A percentile compares a stretch with the other conserved stretches of the same genome.
Evolutionary conservation across 1,284 basidiomycete species (phyloP).

Genomic region (Lignosus rhinocerotis): DNA sequence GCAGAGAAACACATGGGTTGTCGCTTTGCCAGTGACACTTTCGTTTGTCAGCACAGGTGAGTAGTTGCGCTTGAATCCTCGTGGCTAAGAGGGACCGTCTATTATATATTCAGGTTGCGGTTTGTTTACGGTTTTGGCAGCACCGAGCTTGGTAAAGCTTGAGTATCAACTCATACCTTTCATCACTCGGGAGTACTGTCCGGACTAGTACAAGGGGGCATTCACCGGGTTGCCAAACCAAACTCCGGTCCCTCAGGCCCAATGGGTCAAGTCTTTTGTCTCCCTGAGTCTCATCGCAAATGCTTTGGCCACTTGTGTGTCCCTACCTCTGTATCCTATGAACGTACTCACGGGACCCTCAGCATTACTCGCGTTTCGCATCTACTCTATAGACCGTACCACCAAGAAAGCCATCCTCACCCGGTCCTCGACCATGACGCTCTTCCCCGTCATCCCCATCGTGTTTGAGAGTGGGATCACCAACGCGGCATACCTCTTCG

Average conservation of each 20-base stretch:
- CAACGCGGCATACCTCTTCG: slow-evolving; percentile 23
- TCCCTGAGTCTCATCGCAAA: slow-evolving; percentile 20
- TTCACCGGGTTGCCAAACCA: slow-evolving; percentile 7
- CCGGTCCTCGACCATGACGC: not conserved
- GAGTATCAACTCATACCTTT: no score
- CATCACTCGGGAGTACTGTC: no score
- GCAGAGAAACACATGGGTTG: slow-evolving; percentile 19
- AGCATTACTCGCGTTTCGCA: slow-evolving; percentile 10
- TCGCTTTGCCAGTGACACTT: slow-evolving; percentile 20
- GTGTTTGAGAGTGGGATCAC: slow-evolving; percentile 20
- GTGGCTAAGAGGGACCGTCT: no score
- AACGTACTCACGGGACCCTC: not conserved
- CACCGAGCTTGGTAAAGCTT: no score
- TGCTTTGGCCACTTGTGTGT: slow-evolving; percentile 21
- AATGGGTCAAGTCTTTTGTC: slow-evolving; percentile 18
- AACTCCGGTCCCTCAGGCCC: not conserved
- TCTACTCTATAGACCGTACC: slow-evolving; percentile 18
- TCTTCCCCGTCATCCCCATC: slow-evolving; percentile 9
- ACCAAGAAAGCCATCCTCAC: slow-evolving; percentile 1
- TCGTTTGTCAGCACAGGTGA: slow-evolving; percentile 19
- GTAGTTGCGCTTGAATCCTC: no score
- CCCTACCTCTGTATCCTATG: no score
- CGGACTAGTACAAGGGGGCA: no score
- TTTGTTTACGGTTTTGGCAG: slow-evolving; percentile 5
- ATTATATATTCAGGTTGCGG: not conserved